A percentile compares a stretch with the other conserved stretches of the same genome.
These are phyloP conservation scores for Lentinula sp. DNA, from an alignment of 768 basidiomycete species.

Conservation along the genomic window DNA sequence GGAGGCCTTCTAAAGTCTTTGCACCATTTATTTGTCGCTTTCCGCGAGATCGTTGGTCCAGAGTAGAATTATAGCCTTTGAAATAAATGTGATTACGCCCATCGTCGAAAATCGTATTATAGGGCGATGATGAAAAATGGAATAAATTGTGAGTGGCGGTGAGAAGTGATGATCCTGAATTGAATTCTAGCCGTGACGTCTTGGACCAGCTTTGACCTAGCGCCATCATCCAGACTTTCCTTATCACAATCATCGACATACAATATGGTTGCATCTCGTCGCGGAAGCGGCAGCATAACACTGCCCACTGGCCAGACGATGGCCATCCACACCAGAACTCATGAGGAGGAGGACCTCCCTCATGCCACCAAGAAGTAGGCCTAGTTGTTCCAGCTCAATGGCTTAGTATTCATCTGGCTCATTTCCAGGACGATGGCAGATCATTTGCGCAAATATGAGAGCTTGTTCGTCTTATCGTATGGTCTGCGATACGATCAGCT, in stretches of 20 bases:
- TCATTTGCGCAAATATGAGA: constrained; percentile 88
- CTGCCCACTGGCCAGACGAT: constrained; percentile 74
- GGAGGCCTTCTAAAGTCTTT: no score
- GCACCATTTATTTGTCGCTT: no score
- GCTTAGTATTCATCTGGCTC: constrained; percentile 8
- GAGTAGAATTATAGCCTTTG: no score
- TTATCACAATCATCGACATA: not conserved
- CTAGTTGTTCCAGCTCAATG: not conserved
- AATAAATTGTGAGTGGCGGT: not conserved
- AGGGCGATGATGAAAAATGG: no score
- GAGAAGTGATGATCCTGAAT: not conserved
- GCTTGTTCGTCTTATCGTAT: constrained; percentile 47
- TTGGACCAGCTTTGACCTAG: not conserved
- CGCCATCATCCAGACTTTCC: not conserved
- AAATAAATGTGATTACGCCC: no score
- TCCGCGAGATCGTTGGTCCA: no score
- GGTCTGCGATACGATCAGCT: constrained; percentile 2
- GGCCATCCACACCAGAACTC: constrained; percentile 83
- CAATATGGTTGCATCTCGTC: constrained; percentile 62
- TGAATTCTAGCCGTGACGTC: not conserved
- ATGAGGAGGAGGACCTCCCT: constrained; percentile 82
- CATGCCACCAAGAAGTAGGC: constrained; percentile 88
- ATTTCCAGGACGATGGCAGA: constrained; percentile 80
- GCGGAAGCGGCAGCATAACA: constrained; percentile 71
- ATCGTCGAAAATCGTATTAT: no score